Conservation (phyloP, 2,329 filamentous ascomycete genomes). For the Aspergillus pseudoglaucus region DNA sequence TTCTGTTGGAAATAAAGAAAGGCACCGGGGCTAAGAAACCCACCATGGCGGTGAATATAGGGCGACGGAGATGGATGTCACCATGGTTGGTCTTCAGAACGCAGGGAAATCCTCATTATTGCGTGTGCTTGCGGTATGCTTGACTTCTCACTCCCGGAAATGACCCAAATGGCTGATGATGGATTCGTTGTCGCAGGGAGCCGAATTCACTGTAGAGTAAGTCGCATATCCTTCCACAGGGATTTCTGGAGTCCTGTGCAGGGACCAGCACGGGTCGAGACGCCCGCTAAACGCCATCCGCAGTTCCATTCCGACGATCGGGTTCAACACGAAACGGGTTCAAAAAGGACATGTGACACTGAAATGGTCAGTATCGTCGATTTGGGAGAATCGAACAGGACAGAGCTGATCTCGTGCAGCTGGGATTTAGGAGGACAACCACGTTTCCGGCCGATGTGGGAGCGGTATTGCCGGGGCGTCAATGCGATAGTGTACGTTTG, state of each 20-base stretch:
- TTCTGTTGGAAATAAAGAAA: background rate
- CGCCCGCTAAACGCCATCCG: slow-evolving; percentile 18
- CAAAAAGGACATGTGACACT: slow-evolving; percentile 97
- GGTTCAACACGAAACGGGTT: slow-evolving; percentile 98
- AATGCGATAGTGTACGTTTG: slow-evolving; percentile 78
- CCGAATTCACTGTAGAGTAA: slow-evolving; percentile 98
- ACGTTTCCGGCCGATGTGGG: slow-evolving; percentile 97
- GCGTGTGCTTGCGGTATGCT: slow-evolving; percentile 85
- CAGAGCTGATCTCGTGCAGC: slow-evolving; percentile 35
- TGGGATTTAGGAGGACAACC: slow-evolving; percentile 98
- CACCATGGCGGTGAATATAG: slow-evolving; percentile 42
- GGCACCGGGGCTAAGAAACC: slow-evolving; percentile 6
- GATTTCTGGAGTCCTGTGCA: background rate
- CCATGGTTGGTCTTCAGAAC: slow-evolving; percentile 97
- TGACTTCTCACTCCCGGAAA: slow-evolving; percentile 6
- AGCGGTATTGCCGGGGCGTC: slow-evolving; percentile 93
- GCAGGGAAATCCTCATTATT: slow-evolving; percentile 95
- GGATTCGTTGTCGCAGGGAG: slow-evolving; percentile 57
- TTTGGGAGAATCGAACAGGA: background rate
- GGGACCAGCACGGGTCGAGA: background rate
- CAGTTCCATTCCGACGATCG: slow-evolving; percentile 96
- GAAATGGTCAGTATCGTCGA: slow-evolving; percentile 62
- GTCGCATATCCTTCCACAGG: slow-evolving; percentile 33
- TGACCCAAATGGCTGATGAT: slow-evolving; percentile 10
- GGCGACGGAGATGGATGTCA: slow-evolving; percentile 99